Evolutionary conservation across 306 rosid genomes (phyloP).

Genomic region (Mimosa bimucronata): DNA sequence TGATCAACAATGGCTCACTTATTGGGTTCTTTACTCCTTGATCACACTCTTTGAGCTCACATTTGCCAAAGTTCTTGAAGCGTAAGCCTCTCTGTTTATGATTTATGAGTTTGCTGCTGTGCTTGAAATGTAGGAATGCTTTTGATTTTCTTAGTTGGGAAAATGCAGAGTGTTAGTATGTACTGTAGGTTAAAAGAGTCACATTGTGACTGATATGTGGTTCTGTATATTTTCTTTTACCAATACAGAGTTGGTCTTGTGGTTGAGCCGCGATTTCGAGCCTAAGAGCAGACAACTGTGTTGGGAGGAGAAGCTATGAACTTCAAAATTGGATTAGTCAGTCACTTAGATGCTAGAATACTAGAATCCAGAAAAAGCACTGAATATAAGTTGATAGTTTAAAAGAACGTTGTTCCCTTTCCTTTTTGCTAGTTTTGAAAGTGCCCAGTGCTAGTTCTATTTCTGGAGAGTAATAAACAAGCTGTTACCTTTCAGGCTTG

Average conservation of each 20-base stretch:
- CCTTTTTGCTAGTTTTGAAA: no score
- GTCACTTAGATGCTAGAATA: no score
- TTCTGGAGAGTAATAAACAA: background rate
- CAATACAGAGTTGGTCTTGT: no score
- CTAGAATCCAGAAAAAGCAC: no score
- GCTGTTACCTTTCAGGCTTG: constrained; percentile 57
- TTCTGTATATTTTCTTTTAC: background rate
- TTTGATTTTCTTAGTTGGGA: background rate
- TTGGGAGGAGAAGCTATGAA: no score
- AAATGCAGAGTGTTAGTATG: background rate
- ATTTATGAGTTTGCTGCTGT: no score
- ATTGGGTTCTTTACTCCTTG: constrained; percentile 92
- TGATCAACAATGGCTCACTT: constrained; percentile 97
- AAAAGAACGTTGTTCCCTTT: background rate
- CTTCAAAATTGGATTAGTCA: no score
- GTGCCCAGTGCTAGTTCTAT: background rate
- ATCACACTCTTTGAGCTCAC: constrained; percentile 92
- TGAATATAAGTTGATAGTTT: no score
- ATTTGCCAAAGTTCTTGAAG: constrained; percentile 78
- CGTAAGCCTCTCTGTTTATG: no score
- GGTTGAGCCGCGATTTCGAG: no score
- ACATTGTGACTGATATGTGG: background rate
- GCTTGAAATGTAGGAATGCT: background rate
- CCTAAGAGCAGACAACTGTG: no score
- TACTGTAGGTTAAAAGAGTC: background rate